A percentile compares a stretch with the other conserved stretches of the same genome.
Conservation (phyloP, 352 stramenopile species). For the Phytophthora meadii region DNA sequence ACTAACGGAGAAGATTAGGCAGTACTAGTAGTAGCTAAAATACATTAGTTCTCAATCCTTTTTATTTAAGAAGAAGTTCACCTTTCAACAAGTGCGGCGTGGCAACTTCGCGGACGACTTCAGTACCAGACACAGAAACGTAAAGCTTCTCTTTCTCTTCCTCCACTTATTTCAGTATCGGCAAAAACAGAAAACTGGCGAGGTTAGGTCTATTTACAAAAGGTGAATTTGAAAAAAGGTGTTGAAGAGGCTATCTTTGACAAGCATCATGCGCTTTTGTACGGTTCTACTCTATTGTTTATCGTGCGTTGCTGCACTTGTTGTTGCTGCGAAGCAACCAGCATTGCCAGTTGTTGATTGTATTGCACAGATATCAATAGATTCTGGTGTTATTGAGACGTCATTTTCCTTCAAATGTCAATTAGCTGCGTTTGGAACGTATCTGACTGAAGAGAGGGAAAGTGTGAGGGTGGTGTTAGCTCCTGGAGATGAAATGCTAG, state of each 20-base stretch:
- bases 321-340: constrained; percentile 11
- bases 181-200: no score
- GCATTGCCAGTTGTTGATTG: constrained; percentile 25
- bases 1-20: no score
- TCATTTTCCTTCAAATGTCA: constrained; percentile 34
- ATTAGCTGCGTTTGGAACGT: constrained; percentile 42
- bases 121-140: not conserved
- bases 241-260: constrained; percentile 27
- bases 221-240: no score
- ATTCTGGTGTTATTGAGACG: not conserved
- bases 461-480: constrained; percentile 19
- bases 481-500: constrained; percentile 24
- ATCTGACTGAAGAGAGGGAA: constrained; percentile 14
- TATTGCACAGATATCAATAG: not conserved
- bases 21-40: no score
- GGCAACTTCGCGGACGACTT: constrained; percentile 13
- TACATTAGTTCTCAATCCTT: no score
- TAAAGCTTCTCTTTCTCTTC: not conserved
- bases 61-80: no score
- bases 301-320: not conserved
- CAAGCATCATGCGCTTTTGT: constrained; percentile 23
- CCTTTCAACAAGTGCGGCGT: constrained; percentile 5
- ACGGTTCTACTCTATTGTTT: constrained; percentile 15
- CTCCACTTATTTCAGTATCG: constrained; percentile 3
- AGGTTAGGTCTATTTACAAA: no score